Evolutionary conservation across 305 asterid genomes (phyloP), one percentile per base, ranked within the genome.

Genomic region (Striga hermonthica): DNA sequence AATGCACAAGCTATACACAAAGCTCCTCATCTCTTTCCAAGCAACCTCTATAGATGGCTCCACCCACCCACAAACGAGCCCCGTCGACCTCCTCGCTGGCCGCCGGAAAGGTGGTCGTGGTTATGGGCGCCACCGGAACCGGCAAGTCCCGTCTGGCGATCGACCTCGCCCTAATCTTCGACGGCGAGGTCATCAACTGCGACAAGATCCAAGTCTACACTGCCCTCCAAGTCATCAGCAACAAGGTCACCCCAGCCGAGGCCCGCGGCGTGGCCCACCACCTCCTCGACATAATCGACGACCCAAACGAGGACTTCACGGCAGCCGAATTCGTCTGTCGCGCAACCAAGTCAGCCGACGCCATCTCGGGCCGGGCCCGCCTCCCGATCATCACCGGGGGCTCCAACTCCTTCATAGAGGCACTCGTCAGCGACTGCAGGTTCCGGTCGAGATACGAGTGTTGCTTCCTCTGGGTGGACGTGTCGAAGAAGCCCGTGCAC

Each of bases 381-480:
- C 73, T 84, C 0, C 95, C 96, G 0, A 83, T 89, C 49, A 86
- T 89, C 39, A 95, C 93, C 15, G 96, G 96, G 0, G 96, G 95
- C 7, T 86, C 95, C 0, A 89, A 89, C 69, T 89, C 96, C 0
- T 86, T 62, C 71, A 75, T 86, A 12, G 83, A 78, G 34, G 87
- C 96, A 0, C 75, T 89, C 1, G 86, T 89, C 13, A 61, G 53
- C 39, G 88, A 84, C 3, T 71, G 79, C 66, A 76, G 75, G 2
- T 89, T 89, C 53, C 76, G 72, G 3, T 73, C 86, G 0, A 84
- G 63, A 60, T 84, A 83, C 3, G 92, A 89, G 4, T 80, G 79
- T 39, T 86, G 93, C 1, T 83, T 86, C 9, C 80, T 89, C 0
- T 82, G 96, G 82, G 91, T 86, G 0, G 86, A 86, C 7, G 90